Evolutionary conservation across 768 basidiomycete genomes (phyloP).

Genomic region (Lyophyllum decastes): DNA sequence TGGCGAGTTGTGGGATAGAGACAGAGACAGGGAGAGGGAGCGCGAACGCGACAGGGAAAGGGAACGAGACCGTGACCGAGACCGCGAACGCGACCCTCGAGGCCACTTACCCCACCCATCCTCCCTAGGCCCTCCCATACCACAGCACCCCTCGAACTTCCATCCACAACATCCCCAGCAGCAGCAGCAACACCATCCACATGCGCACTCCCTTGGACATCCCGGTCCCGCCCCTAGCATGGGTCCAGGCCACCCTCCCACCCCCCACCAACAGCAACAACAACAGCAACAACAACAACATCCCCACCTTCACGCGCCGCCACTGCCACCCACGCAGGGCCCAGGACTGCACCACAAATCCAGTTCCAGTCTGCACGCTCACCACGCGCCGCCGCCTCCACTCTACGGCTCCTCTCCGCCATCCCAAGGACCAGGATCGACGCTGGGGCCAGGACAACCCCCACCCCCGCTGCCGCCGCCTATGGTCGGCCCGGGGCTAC

Average conservation of each 20-base stretch:
- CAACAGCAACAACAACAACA: conserved; percentile 1
- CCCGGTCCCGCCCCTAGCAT: not conserved
- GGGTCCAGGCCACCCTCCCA: not conserved
- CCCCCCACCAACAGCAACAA: too few species aligned
- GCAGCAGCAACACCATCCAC: not conserved
- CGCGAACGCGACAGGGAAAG: not conserved
- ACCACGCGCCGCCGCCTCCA: not conserved
- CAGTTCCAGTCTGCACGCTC: not conserved
- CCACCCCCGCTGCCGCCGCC: not conserved
- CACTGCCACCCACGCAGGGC: not conserved
- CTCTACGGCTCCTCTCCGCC: not conserved
- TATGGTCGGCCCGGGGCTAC: conserved; percentile 8
- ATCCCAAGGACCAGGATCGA: not conserved
- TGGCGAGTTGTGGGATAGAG: not conserved
- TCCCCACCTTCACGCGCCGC: conserved; percentile 1
- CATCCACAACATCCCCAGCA: not conserved
- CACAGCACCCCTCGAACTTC: not conserved
- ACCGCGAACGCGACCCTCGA: not conserved
- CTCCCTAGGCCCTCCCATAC: conserved; percentile 4
- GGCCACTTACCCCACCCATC: not conserved
- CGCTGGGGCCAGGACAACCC: not conserved
- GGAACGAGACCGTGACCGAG: conserved; percentile 7
- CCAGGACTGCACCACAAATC: not conserved
- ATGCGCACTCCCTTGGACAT: not conserved
- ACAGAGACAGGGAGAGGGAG: conserved; percentile 9